Percentiles rank a stretch among this genome's conserved stretches.
Evolutionary conservation across 768 basidiomycete genomes (phyloP).

Genomic region (Boletus reticulatus): DNA sequence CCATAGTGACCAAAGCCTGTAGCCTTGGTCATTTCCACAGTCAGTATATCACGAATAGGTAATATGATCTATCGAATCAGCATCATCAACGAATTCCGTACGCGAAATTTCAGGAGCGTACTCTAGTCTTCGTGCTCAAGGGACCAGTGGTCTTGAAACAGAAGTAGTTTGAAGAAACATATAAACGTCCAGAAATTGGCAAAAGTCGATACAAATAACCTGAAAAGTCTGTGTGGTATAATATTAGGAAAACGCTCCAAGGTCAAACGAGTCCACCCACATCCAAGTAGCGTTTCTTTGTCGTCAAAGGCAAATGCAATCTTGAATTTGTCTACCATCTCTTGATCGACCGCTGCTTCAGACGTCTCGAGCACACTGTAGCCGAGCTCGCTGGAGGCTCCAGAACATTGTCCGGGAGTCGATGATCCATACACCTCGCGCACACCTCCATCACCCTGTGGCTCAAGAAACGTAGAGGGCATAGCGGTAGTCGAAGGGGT

Average conservation of each 20-base stretch:
- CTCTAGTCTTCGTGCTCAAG: constrained; percentile 77
- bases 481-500: constrained; percentile 29
- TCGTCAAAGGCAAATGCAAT: constrained; percentile 83
- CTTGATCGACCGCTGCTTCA: constrained; percentile 57
- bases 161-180: constrained; percentile 88
- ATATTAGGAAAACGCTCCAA: constrained; percentile 5
- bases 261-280: constrained; percentile 48
- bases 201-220: constrained; percentile 88
- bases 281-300: constrained; percentile 82
- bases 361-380: constrained; percentile 84
- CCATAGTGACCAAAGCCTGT: constrained; percentile 90
- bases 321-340: constrained; percentile 73
- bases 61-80: constrained; percentile 76
- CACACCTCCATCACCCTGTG: constrained; percentile 39
- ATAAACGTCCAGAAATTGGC: constrained; percentile 87
- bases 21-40: constrained; percentile 80
- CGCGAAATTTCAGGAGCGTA: constrained; percentile 37
- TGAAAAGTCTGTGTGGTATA: constrained; percentile 60
- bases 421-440: constrained; percentile 52
- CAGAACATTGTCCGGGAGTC: constrained; percentile 16
- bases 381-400: constrained; percentile 55
- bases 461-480: constrained; percentile 14
- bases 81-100: constrained; percentile 1
- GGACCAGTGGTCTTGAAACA: constrained; percentile 92
- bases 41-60: constrained; percentile 85